phyloP scores from a whole-genome alignment of 2,329 filamentous ascomycete species.

The Aspergillus viridinutans region DNA sequence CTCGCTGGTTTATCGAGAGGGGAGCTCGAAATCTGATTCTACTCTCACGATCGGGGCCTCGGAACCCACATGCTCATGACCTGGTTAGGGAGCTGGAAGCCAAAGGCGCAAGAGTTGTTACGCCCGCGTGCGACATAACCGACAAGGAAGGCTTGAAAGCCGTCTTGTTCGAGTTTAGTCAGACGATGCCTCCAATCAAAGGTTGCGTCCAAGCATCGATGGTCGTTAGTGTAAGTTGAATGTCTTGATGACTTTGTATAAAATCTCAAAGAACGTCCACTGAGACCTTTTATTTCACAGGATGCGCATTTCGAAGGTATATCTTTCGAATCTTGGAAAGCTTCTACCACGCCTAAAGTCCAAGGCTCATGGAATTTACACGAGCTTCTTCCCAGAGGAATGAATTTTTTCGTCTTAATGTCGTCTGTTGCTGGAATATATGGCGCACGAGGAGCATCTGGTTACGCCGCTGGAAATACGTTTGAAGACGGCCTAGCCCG shows the following conservation, averaged over 20 bases:
- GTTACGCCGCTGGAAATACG: conserved; percentile 35
- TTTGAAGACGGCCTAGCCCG: conserved; percentile 32
- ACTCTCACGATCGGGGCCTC: conserved; percentile 13
- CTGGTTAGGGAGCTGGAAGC: conserved; percentile 2
- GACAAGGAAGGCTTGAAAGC: neutral
- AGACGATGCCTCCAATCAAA: conserved; percentile 7
- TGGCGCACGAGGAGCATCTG: conserved; percentile 42
- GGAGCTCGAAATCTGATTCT: conserved; percentile 33
- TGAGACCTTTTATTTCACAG: neutral
- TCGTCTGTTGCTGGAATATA: conserved; percentile 38
- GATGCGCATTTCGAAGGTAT: conserved; percentile 34
- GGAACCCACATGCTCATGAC: neutral
- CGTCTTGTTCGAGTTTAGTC: neutral
- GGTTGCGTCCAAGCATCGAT: conserved; percentile 9
- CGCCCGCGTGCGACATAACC: conserved; percentile 5
- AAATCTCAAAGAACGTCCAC: neutral
- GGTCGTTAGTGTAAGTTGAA: conserved; percentile 8
- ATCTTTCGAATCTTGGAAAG: conserved; percentile 31
- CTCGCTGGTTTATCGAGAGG: conserved; percentile 29
- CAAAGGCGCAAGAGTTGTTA: neutral
- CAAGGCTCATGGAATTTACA: conserved; percentile 32
- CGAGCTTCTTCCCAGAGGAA: conserved; percentile 18
- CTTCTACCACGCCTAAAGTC: conserved; percentile 35
- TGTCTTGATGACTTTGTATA: neutral
- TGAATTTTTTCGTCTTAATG: conserved; percentile 40